Conservation (phyloP, 2,329 filamentous ascomycete genomes). For the Pseudofabraea citricarpa region DNA sequence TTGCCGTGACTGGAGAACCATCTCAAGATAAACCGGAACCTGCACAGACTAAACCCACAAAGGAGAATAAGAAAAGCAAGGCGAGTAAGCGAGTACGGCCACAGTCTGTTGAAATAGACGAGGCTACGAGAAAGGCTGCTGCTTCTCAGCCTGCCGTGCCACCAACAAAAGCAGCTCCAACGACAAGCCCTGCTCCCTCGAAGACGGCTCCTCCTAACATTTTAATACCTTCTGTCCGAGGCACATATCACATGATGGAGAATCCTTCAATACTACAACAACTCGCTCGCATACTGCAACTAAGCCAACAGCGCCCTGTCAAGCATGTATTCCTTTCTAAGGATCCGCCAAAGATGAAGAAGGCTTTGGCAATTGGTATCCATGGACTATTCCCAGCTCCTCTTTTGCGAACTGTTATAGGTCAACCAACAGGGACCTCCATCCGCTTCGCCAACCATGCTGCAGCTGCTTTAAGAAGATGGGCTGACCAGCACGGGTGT, state of each 20-base stretch:
- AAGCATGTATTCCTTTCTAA: conserved; percentile 70
- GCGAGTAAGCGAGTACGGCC: conserved; percentile 19
- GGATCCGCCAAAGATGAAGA: conserved; percentile 68
- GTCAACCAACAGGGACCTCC: conserved; percentile 92
- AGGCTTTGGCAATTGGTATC: conserved; percentile 86
- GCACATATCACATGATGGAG: conserved; percentile 62
- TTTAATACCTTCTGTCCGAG: conserved; percentile 63
- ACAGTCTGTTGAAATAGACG: conserved; percentile 18
- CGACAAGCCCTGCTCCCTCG: conserved; percentile 16
- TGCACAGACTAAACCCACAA: conserved; percentile 13
- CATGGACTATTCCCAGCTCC: conserved; percentile 91
- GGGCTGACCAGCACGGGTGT: conserved; percentile 71
- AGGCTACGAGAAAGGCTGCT: conserved; percentile 8
- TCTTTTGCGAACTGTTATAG: conserved; percentile 83
- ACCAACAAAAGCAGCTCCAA: conserved; percentile 12
- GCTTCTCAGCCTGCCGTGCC: conserved; percentile 10
- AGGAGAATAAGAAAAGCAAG: conserved; percentile 17
- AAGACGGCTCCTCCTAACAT: conserved; percentile 49
- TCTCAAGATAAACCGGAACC: conserved; percentile 45
- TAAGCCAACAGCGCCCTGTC: conserved; percentile 49
- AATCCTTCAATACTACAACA: conserved; percentile 68
- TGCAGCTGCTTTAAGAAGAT: conserved; percentile 76
- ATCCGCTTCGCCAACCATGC: conserved; percentile 87
- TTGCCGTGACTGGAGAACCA: conserved; percentile 53
- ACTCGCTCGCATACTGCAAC: conserved; percentile 52